phyloP scores from a whole-genome alignment of 2,329 filamentous ascomycete genomes.

The Arachnopeziza araneosa region DNA sequence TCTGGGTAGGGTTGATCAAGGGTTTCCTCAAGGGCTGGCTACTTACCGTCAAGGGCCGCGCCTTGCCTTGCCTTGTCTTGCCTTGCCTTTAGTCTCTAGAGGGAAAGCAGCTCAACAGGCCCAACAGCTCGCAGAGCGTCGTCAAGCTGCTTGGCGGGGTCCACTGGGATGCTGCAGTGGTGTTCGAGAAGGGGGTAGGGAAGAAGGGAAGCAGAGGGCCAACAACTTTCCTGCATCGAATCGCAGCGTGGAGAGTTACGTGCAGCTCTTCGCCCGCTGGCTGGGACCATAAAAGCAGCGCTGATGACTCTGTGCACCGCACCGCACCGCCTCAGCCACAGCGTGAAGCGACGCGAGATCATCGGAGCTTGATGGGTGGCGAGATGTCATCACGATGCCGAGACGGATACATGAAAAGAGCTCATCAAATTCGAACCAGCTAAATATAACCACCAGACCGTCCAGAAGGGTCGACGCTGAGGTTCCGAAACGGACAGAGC shows the following conservation, averaged over 20 bases:
- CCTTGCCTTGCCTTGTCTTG: too few species aligned
- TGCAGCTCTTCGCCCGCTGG: background rate
- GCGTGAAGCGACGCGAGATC: background rate
- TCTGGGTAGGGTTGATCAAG: background rate
- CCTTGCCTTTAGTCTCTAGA: background rate
- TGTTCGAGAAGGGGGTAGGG: background rate
- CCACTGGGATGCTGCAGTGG: background rate
- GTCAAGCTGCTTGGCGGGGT: background rate
- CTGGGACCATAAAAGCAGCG: background rate
- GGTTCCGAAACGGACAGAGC: too few species aligned
- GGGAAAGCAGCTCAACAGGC: background rate
- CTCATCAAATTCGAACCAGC: too few species aligned
- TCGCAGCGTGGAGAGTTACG: background rate
- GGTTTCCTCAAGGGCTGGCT: background rate
- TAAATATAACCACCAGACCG: too few species aligned
- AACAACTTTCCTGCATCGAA: background rate
- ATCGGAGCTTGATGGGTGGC: background rate
- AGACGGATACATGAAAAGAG: background rate
- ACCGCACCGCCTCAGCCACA: background rate
- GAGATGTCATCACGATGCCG: background rate
- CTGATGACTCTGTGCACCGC: background rate
- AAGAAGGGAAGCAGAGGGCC: background rate
- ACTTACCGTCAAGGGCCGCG: too few species aligned
- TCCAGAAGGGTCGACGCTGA: too few species aligned
- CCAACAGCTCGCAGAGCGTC: too few species aligned